Base-by-base conservation (phyloP, 129 eudicot genomes). In the Smallanthus sonchifolius region DNA sequence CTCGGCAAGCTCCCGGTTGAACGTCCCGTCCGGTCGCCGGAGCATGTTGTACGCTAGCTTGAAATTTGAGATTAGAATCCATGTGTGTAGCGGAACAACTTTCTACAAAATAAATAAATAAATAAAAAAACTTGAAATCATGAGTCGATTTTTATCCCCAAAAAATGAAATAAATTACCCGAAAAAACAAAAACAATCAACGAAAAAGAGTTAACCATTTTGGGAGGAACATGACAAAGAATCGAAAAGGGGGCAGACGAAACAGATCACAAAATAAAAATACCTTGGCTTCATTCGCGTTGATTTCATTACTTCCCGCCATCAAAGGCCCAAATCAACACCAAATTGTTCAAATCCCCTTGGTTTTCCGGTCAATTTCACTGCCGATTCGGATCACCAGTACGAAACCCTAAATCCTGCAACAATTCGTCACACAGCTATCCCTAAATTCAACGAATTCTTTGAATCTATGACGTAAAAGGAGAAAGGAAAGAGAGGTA, bases 11-110 rank as follows among this genome's bases (percentile, higher is more conserved):
- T 90, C 91, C 9, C 98, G 92, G 82, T 94, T 85, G 56, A 94
- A 94, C 2, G 98, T 94, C 16, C 98, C 98, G 82, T 94, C 98
- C 47, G 96, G 88, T 44, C 97, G 89, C 45, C 98, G 87, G 57
- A 94, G 97, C 84, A 94, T 76, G 60, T 90, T 90, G 81, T 94
- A 94, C 10, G 98, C 85, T 30, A 94, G 84, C 79, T 94, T 94
- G 75, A 94, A 94, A 44, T 94, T 94, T 36, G 98, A 94, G 48
- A 94, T 94, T 7, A 94, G 76, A 75, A 94, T 94, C 92, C 92
- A 93, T 81, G 98, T 93, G 59, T 90, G 93, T 5, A 94, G 86
- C 5, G 98, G 98, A 60, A 94, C 97, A 20, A 94, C 93, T 73
- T 83, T 87, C 98, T 93, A 80, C 84, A 76, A 42, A 59, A 83